Percentiles rank a stretch among this genome's conserved stretches.
These are phyloP conservation scores for Catunica adiposa DNA, from an alignment of 2,329 filamentous ascomycete genomes.

Conservation along the genomic window DNA sequence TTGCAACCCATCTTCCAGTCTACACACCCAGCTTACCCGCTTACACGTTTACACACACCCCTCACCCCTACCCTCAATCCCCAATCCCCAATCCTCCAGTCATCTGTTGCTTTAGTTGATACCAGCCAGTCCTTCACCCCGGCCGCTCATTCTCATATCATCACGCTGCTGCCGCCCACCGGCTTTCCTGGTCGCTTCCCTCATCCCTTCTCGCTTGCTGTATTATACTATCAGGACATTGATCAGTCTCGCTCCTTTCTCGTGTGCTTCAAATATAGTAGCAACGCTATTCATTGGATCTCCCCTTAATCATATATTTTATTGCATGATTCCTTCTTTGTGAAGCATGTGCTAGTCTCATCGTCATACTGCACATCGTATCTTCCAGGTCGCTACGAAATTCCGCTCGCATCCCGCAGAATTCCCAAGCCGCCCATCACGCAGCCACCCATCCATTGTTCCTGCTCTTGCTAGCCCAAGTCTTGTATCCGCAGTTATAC, in stretches of 20 bases:
- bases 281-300: neutral
- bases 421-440: neutral
- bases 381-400: neutral
- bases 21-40: neutral
- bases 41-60: too few relatives aligned
- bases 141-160: constrained; percentile 2
- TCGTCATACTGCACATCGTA: too few relatives aligned
- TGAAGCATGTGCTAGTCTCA: too few relatives aligned
- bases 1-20: neutral
- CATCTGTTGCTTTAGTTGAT: neutral
- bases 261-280: neutral
- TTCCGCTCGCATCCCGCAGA: neutral
- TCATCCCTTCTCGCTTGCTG: neutral
- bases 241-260: neutral
- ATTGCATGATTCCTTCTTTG: neutral
- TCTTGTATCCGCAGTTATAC: neutral
- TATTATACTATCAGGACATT: neutral
- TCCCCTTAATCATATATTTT: neutral
- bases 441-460: neutral
- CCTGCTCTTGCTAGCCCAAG: neutral
- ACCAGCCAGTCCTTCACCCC: neutral
- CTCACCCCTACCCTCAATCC: neutral
- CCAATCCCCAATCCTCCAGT: neutral
- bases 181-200: neutral
- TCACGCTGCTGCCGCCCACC: neutral